phyloP scores from a whole-genome alignment of 2,329 filamentous ascomycete genomes.

The Ophiobolus disseminans region DNA sequence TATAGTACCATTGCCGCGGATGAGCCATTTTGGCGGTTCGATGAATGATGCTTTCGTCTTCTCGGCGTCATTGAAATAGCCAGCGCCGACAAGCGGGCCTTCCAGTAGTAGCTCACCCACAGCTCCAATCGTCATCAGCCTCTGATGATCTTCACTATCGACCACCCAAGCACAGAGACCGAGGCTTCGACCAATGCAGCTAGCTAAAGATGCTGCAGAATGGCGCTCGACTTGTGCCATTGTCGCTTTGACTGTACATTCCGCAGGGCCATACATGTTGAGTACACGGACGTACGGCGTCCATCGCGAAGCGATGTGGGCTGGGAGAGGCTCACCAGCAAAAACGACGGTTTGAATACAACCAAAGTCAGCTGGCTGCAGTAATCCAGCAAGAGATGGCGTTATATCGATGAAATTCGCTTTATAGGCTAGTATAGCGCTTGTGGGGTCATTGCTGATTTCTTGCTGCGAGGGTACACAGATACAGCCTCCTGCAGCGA shows the following conservation, averaged over 20 bases:
- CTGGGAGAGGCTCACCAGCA: background rate
- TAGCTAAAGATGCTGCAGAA: background rate
- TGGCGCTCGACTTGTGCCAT: too few species aligned
- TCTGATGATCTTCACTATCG: slow-evolving; percentile 14
- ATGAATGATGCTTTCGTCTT: background rate
- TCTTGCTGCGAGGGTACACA: background rate
- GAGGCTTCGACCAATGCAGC: background rate
- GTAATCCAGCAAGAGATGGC: background rate
- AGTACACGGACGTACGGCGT: background rate
- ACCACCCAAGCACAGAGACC: slow-evolving; percentile 30
- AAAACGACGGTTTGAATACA: background rate
- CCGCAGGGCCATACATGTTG: background rate
- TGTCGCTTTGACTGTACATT: background rate
- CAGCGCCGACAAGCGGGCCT: slow-evolving; percentile 7
- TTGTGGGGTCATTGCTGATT: background rate
- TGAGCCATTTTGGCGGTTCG: background rate
- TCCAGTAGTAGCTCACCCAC: slow-evolving; percentile 27
- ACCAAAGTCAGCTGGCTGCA: background rate
- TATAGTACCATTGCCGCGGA: too few species aligned
- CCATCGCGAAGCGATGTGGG: background rate
- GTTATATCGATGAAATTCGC: background rate
- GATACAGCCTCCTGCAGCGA: background rate
- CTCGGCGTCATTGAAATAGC: background rate
- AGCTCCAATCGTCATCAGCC: slow-evolving; percentile 14
- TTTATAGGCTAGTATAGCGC: background rate